Conservation (phyloP, 2,329 filamentous ascomycete species). For the Trichoderma sp. region DNA sequence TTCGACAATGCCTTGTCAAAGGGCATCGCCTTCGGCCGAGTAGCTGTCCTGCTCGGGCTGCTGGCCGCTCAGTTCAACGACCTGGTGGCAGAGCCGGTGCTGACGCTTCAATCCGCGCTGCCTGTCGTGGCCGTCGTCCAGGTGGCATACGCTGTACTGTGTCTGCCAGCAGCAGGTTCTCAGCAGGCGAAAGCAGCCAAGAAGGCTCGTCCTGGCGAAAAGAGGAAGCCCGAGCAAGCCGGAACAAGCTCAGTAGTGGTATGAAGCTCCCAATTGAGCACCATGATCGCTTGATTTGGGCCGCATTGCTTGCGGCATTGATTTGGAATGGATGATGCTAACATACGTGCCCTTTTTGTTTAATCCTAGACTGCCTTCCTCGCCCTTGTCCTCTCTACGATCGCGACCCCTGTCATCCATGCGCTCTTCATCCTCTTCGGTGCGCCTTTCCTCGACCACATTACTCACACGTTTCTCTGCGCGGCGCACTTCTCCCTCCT, state of each 20-base stretch:
- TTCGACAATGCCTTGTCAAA: conserved; percentile 40
- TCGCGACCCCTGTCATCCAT: conserved; percentile 65
- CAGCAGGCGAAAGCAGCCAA: conserved; percentile 39
- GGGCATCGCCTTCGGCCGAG: conserved; percentile 65
- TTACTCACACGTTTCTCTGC: conserved; percentile 73
- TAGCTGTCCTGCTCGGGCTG: conserved; percentile 62
- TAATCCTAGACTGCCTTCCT: conserved; percentile 43
- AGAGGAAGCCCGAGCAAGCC: conserved; percentile 50
- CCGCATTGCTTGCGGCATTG: neutral
- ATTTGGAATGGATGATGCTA: neutral
- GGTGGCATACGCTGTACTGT: conserved; percentile 58
- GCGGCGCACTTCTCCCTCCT: conserved; percentile 80
- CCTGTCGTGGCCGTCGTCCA: conserved; percentile 65
- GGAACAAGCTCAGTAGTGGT: conserved; percentile 49
- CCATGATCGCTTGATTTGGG: neutral
- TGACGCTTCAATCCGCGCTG: conserved; percentile 60
- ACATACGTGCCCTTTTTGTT: neutral
- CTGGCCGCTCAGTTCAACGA: conserved; percentile 62
- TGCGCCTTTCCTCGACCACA: conserved; percentile 81
- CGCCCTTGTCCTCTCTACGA: conserved; percentile 59
- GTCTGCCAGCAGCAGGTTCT: conserved; percentile 60
- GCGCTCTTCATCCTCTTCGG: conserved; percentile 80
- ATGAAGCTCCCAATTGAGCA: conserved; percentile 29
- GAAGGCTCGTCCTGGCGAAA: conserved; percentile 54
- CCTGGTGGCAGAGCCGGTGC: conserved; percentile 68